These are phyloP conservation scores for Syncephalis plumigaleata DNA, from an alignment of 371 early-diverging fungal species.

Conservation along the genomic window DNA sequence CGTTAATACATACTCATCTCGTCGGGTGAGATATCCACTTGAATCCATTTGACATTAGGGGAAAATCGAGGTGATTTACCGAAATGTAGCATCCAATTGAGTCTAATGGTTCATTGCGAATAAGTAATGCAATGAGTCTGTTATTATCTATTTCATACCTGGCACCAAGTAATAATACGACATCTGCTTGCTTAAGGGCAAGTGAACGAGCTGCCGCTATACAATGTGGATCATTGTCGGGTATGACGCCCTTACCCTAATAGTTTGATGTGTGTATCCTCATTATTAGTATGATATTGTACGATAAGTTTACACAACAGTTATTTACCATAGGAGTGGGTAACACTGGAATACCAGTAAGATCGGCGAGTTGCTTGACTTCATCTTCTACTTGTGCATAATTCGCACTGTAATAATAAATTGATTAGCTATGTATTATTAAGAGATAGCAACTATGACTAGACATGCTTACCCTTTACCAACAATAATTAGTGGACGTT, in stretches of 20 bases:
- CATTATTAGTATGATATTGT: too few species aligned
- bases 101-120: constrained; percentile 5
- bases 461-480: constrained; percentile 44
- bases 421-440: not conserved
- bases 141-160: constrained; percentile 8
- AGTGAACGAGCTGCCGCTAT: constrained; percentile 50
- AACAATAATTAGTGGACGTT: constrained; percentile 44
- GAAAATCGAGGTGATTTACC: constrained; percentile 41
- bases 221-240: constrained; percentile 40
- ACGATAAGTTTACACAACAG: too few species aligned
- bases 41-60: constrained; percentile 35
- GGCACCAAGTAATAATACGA: constrained; percentile 55
- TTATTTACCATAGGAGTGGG: constrained; percentile 49
- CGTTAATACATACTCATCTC: constrained; percentile 29
- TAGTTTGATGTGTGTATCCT: not conserved
- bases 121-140: not conserved
- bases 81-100: constrained; percentile 74
- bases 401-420: constrained; percentile 24
- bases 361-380: constrained; percentile 29
- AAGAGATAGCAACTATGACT: not conserved
- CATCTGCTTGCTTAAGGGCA: constrained; percentile 49
- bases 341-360: constrained; percentile 41
- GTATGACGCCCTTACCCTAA: constrained; percentile 47
- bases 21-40: constrained; percentile 49
- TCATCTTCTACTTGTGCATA: constrained; percentile 49